phyloP scores from a whole-genome alignment of 495 filamentous ascomycete species.

The Tuber borchii region DNA sequence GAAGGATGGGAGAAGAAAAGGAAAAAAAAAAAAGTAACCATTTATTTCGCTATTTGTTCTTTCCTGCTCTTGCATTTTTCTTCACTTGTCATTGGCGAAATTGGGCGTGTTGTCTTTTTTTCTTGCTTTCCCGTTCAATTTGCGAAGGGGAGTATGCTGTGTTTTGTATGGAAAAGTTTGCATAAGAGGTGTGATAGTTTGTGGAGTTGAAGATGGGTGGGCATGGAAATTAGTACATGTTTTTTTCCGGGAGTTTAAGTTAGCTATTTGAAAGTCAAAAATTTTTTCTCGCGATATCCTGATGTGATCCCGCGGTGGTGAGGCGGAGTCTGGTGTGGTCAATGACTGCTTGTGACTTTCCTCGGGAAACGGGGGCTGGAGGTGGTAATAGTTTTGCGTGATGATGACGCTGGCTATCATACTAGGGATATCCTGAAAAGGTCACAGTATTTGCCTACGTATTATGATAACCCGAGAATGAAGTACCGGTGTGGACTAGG shows the following conservation, averaged over 20 bases:
- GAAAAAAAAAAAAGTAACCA: not conserved
- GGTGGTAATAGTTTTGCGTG: not conserved
- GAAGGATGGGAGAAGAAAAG: not conserved
- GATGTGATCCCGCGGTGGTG: not conserved
- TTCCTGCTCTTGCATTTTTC: not conserved
- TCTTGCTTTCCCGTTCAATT: not conserved
- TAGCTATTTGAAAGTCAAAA: not conserved
- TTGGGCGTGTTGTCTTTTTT: not conserved
- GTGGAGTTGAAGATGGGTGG: not conserved
- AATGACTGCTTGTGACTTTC: not conserved
- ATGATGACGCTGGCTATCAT: not conserved
- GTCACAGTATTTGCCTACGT: not conserved
- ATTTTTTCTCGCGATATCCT: not conserved
- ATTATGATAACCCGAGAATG: too few relatives aligned
- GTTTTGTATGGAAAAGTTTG: slow-evolving; percentile 2
- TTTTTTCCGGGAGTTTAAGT: not conserved
- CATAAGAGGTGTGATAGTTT: not conserved
- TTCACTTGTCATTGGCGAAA: not conserved
- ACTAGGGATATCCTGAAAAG: not conserved
- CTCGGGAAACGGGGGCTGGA: not conserved
- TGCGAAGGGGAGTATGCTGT: not conserved
- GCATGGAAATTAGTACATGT: not conserved
- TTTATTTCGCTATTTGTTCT: not conserved
- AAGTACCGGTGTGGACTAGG: too few relatives aligned
- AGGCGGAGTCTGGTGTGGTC: not conserved